A percentile compares a stretch with the other conserved stretches of the same genome.
Evolutionary conservation across 2,329 filamentous ascomycete species (phyloP).

Genomic region (Herpotrichia juniperi): DNA sequence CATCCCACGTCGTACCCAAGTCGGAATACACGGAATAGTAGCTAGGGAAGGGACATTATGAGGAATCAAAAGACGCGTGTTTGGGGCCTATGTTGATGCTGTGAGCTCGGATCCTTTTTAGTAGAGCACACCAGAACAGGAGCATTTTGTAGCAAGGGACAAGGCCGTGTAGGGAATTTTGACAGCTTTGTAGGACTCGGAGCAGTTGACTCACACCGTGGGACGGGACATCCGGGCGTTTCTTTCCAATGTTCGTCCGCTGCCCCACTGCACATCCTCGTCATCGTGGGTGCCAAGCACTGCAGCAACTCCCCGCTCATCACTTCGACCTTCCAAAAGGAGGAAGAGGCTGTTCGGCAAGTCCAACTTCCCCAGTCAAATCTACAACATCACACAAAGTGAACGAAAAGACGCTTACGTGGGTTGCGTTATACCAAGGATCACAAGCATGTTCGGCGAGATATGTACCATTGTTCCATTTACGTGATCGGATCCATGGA

Average conservation of each 20-base stretch:
- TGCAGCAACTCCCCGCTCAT: constrained; percentile 16
- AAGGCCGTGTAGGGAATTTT: too few species aligned
- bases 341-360: constrained; percentile 28
- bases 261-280: constrained; percentile 24
- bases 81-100: too few species aligned
- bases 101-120: too few species aligned
- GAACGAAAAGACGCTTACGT: neutral
- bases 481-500: constrained; percentile 17
- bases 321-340: constrained; percentile 37
- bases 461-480: constrained; percentile 7
- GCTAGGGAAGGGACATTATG: neutral
- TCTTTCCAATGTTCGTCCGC: neutral
- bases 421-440: constrained; percentile 9
- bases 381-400: neutral
- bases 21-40: neutral
- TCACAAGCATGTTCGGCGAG: constrained; percentile 6
- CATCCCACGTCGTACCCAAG: neutral
- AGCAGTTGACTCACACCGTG: too few species aligned
- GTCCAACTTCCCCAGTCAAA: neutral
- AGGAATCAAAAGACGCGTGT: neutral
- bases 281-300: constrained; percentile 35
- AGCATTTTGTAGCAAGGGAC: too few species aligned
- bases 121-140: too few species aligned
- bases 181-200: too few species aligned
- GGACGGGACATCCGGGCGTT: too few species aligned